Conservation (phyloP, 352 stramenopile species). For the Pythium sp. region DNA sequence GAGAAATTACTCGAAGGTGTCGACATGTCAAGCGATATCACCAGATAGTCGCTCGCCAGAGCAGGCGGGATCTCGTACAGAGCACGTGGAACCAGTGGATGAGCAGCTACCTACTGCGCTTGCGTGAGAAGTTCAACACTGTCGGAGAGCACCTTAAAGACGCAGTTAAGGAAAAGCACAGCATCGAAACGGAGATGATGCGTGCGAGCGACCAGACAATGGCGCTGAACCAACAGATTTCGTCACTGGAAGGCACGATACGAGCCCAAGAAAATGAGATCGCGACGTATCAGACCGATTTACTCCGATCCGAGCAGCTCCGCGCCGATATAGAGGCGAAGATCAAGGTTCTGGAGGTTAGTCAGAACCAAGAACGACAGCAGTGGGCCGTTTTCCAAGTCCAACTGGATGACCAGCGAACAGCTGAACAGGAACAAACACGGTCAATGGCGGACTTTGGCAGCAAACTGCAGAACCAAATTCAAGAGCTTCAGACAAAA, state of each 20-base stretch:
- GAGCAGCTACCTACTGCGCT: slow-evolving; percentile 14
- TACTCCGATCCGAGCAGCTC: slow-evolving; percentile 30
- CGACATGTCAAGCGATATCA: slow-evolving; percentile 24
- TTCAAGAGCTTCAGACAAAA: slow-evolving; percentile 30
- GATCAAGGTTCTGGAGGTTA: slow-evolving; percentile 18
- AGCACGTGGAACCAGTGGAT: slow-evolving; percentile 49
- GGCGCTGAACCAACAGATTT: slow-evolving; percentile 41
- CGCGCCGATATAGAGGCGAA: slow-evolving; percentile 23
- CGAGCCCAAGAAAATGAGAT: slow-evolving; percentile 30
- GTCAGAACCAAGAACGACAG: slow-evolving; percentile 27
- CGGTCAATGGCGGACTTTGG: slow-evolving; percentile 24
- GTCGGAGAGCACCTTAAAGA: slow-evolving; percentile 17
- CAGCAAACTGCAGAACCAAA: slow-evolving; percentile 21
- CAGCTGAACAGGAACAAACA: slow-evolving; percentile 12
- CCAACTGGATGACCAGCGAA: slow-evolving; percentile 26
- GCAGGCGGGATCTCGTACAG: slow-evolving; percentile 15
- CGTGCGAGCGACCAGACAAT: slow-evolving; percentile 32
- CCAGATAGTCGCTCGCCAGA: slow-evolving; percentile 21
- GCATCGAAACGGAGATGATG: slow-evolving; percentile 43
- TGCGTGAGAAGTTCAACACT: slow-evolving; percentile 22
- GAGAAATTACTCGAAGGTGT: slow-evolving; percentile 10
- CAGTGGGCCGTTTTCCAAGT: slow-evolving; percentile 28
- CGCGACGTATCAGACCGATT: slow-evolving; percentile 28
- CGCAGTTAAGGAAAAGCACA: slow-evolving; percentile 33
- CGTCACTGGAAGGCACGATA: slow-evolving; percentile 24